Percentiles rank a stretch among this genome's conserved stretches.
Evolutionary conservation across 2,329 filamentous ascomycete genomes (phyloP).

Genomic region (Colletotrichum tabaci): DNA sequence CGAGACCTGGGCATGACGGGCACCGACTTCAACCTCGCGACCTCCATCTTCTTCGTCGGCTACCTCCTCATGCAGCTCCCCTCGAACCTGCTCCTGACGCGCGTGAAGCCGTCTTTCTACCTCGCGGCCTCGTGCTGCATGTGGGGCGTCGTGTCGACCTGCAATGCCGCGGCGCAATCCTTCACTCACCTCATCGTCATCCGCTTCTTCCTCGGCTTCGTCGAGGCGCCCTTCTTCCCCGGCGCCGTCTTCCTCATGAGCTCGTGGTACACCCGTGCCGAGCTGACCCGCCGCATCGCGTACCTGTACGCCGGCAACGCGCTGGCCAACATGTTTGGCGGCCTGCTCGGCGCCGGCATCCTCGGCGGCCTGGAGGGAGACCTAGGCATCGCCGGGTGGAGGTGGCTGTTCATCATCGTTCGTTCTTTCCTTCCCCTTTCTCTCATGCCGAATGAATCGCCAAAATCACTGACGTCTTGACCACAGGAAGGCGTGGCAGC

Average conservation of each 20-base stretch:
- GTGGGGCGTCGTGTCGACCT: conserved; percentile 58
- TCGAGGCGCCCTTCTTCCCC: conserved; percentile 67
- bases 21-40: conserved; percentile 71
- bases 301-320: conserved; percentile 63
- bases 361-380: conserved; percentile 56
- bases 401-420: conserved; percentile 51
- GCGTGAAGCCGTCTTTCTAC: conserved; percentile 67
- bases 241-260: conserved; percentile 63
- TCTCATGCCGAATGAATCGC: no score
- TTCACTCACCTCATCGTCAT: conserved; percentile 61
- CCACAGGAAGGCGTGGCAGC: conserved; percentile 57
- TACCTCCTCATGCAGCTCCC: conserved; percentile 75
- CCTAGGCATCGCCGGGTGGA: conserved; percentile 46
- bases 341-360: conserved; percentile 65
- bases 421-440: background rate
- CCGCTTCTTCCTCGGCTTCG: conserved; percentile 59
- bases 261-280: conserved; percentile 60
- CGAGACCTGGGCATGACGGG: conserved; percentile 67
- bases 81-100: conserved; percentile 71
- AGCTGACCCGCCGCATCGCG: conserved; percentile 62
- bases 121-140: conserved; percentile 63
- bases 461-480: conserved; percentile 1
- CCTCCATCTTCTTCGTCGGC: conserved; percentile 70
- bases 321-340: conserved; percentile 66
- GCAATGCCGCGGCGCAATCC: conserved; percentile 62